phyloP scores from a whole-genome alignment of 768 basidiomycete genomes.

The Tulasnella sp. region DNA sequence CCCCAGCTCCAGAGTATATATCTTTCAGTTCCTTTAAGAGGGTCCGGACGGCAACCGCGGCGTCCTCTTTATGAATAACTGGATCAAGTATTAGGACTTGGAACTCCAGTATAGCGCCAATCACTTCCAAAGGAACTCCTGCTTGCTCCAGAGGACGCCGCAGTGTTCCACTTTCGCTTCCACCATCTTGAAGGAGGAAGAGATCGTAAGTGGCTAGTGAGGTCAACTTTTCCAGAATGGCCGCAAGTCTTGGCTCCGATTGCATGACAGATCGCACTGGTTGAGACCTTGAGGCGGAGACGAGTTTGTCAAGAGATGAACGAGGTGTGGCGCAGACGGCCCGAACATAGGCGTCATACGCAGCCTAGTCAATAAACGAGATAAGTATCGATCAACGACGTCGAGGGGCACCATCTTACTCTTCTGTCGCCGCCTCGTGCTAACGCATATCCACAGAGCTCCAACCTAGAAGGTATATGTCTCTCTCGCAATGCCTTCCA shows the following conservation, averaged over 20 bases:
- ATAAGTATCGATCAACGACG: background rate
- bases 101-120: slow-evolving; percentile 14
- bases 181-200: background rate
- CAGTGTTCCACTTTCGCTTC: slow-evolving; percentile 15
- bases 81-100: slow-evolving; percentile 1
- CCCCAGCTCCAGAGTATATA: slow-evolving; percentile 38
- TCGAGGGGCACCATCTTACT: slow-evolving; percentile 37
- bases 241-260: background rate
- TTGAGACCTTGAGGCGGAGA: slow-evolving; percentile 24
- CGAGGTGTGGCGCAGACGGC: slow-evolving; percentile 52
- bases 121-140: slow-evolving; percentile 1
- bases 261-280: background rate
- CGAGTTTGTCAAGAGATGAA: background rate
- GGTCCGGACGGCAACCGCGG: slow-evolving; percentile 34
- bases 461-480: slow-evolving; percentile 59
- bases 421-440: slow-evolving; percentile 68
- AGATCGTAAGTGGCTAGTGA: slow-evolving; percentile 6
- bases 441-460: slow-evolving; percentile 71
- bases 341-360: slow-evolving; percentile 49
- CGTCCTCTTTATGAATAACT: slow-evolving; percentile 30
- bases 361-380: slow-evolving; percentile 38
- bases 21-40: slow-evolving; percentile 45
- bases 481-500: slow-evolving; percentile 60
- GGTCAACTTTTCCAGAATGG: slow-evolving; percentile 9
- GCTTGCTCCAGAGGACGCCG: slow-evolving; percentile 7